phyloP scores from a whole-genome alignment of 1,139 yeast genomes.

The Debaryomyces fabryi region DNA sequence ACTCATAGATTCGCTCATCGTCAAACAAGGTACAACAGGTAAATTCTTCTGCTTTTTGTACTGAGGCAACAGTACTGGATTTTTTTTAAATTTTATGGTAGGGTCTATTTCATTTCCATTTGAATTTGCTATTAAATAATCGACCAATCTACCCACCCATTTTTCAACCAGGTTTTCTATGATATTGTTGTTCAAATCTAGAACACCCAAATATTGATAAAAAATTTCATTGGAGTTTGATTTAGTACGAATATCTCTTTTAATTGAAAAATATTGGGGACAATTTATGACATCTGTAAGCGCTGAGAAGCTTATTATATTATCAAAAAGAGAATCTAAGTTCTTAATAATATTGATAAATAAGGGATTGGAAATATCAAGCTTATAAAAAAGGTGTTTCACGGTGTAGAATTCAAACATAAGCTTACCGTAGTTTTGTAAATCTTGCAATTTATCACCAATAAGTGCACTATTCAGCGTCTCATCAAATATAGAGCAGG shows the following conservation, averaged over 20 bases:
- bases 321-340: background rate
- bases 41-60: constrained; percentile 3
- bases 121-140: background rate
- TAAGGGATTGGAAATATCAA: background rate
- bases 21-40: constrained; percentile 2
- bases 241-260: background rate
- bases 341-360: constrained; percentile 3
- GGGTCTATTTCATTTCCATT: background rate
- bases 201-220: constrained; percentile 7
- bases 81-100: background rate
- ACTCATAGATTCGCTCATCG: background rate
- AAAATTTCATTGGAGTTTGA: constrained; percentile 1
- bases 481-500: background rate
- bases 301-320: constrained; percentile 6
- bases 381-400: background rate
- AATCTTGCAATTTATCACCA: constrained; percentile 3
- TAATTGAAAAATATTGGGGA: background rate
- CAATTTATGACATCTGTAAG: background rate
- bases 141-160: constrained; percentile 7
- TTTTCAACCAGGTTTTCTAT: background rate
- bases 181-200: constrained; percentile 6
- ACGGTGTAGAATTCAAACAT: constrained; percentile 10
- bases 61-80: background rate
- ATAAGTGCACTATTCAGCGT: background rate
- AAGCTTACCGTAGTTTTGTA: constrained; percentile 11